These are phyloP conservation scores for Aphanoascus verrucosus DNA, from an alignment of 2,329 filamentous ascomycete species.

Conservation along the genomic window DNA sequence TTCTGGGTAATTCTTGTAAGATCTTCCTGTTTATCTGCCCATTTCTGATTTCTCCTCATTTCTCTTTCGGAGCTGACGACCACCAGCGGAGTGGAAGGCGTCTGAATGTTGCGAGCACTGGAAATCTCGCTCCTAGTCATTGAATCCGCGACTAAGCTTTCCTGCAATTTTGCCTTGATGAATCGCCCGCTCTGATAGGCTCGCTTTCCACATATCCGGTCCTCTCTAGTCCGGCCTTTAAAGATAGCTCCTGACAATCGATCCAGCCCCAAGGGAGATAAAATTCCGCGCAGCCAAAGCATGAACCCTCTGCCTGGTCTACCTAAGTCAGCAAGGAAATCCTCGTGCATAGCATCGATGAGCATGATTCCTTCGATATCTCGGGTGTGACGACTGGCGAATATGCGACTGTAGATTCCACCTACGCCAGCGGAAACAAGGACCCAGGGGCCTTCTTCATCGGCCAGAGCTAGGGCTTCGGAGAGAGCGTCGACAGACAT, in stretches of 20 bases:
- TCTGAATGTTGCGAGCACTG: conserved; percentile 69
- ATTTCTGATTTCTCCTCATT: conserved; percentile 55
- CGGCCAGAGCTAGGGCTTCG: conserved; percentile 68
- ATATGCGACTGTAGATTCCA: conserved; percentile 80
- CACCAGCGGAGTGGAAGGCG: conserved; percentile 60
- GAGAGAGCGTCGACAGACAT: conserved; percentile 85
- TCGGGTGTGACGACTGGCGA: conserved; percentile 68
- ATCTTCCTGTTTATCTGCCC: conserved; percentile 78
- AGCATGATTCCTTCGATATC: conserved; percentile 70
- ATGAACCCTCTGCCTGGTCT: conserved; percentile 62
- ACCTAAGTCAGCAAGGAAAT: conserved; percentile 58
- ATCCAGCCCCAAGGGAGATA: conserved; percentile 79
- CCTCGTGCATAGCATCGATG: conserved; percentile 82
- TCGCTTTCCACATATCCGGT: conserved; percentile 72
- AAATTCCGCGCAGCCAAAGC: conserved; percentile 74
- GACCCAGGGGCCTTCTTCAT: conserved; percentile 81
- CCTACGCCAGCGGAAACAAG: conserved; percentile 78
- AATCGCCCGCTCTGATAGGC: conserved; percentile 71
- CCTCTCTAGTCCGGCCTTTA: conserved; percentile 64
- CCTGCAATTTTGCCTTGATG: conserved; percentile 85
- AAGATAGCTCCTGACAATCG: conserved; percentile 71
- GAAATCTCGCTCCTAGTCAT: conserved; percentile 74
- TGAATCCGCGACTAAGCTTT: conserved; percentile 75
- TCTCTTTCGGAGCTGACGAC: conserved; percentile 73
- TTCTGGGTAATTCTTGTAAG: conserved; percentile 70